Percentiles rank a stretch among this genome's conserved stretches.
phyloP scores from a whole-genome alignment of 164 flowering plant species.

The Buxus sempervirens region DNA sequence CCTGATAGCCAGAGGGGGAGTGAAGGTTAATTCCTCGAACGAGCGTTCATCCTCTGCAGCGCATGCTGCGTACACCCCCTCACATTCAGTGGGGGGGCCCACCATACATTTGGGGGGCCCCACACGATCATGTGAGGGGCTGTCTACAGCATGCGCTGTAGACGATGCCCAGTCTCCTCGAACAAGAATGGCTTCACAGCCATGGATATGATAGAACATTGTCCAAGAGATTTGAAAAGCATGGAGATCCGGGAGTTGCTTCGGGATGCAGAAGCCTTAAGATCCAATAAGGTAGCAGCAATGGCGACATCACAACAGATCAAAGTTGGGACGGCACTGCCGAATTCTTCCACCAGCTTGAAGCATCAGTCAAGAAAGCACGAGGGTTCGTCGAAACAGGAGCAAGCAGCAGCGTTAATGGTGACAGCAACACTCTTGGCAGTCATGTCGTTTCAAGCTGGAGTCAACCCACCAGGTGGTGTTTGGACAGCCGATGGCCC shows the following conservation, averaged over 20 bases:
- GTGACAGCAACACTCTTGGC: slow-evolving; percentile 23
- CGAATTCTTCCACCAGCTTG: too few species aligned
- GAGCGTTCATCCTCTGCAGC: too few species aligned
- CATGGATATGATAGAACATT: slow-evolving; percentile 10
- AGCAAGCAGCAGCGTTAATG: slow-evolving; percentile 12
- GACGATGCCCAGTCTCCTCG: slow-evolving; percentile 9
- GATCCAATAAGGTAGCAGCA: too few species aligned
- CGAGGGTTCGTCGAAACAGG: background rate
- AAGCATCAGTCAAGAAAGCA: too few species aligned
- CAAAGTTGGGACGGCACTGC: too few species aligned
- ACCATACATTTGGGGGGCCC: too few species aligned
- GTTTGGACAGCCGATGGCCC: slow-evolving; percentile 10
- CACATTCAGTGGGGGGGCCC: too few species aligned
- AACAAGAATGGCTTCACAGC: slow-evolving; percentile 19
- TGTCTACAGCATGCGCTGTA: background rate
- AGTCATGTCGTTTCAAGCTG: slow-evolving; percentile 17
- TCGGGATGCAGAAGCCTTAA: background rate
- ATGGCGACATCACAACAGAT: too few species aligned
- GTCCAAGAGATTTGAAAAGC: slow-evolving; percentile 10
- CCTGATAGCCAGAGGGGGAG: too few species aligned
- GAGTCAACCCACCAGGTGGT: background rate
- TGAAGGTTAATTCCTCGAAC: too few species aligned
- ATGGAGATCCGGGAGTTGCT: slow-evolving; percentile 14
- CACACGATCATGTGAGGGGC: too few species aligned
- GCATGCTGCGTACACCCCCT: too few species aligned